A percentile compares a stretch with the other conserved stretches of the same genome.
Evolutionary conservation across 1,284 basidiomycete species (phyloP).

Genomic region (Schizophyllum amplum): DNA sequence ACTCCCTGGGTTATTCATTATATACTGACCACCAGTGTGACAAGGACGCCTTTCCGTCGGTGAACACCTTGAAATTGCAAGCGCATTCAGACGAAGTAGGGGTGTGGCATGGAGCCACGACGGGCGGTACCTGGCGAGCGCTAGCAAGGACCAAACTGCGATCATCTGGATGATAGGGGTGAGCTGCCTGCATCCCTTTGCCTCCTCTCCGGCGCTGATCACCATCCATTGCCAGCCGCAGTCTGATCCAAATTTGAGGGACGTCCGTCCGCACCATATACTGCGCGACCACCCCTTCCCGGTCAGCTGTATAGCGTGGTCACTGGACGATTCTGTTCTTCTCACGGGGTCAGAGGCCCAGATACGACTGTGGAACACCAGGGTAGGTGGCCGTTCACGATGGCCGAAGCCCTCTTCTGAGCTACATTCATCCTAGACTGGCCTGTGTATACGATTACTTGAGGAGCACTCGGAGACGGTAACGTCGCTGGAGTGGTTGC

Average conservation of each 20-base stretch:
- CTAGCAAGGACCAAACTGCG: conserved; percentile 79
- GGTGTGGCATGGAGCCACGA: conserved; percentile 91
- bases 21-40: conserved; percentile 84
- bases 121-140: conserved; percentile 80
- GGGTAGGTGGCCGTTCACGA: no score
- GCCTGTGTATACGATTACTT: conserved; percentile 55
- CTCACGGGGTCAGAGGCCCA: conserved; percentile 73
- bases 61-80: conserved; percentile 77
- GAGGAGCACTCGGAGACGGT: conserved; percentile 79
- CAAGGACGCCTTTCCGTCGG: conserved; percentile 74
- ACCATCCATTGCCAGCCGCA: conserved; percentile 30
- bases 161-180: conserved; percentile 88
- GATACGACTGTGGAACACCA: conserved; percentile 84
- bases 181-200: conserved; percentile 24
- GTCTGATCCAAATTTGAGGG: conserved; percentile 40
- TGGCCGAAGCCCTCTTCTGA: no score
- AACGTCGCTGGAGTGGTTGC: conserved; percentile 82
- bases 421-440: no score
- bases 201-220: conserved; percentile 6
- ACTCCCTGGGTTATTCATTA: conserved; percentile 63
- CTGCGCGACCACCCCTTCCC: conserved; percentile 70
- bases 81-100: conserved; percentile 96
- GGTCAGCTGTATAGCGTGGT: conserved; percentile 85
- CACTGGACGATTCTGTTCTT: conserved; percentile 76
- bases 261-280: conserved; percentile 52